Evolutionary conservation across 2,329 filamentous ascomycete genomes (phyloP), one percentile per base, ranked within the genome.

Genomic region (Diaporthe citrichinensis): DNA sequence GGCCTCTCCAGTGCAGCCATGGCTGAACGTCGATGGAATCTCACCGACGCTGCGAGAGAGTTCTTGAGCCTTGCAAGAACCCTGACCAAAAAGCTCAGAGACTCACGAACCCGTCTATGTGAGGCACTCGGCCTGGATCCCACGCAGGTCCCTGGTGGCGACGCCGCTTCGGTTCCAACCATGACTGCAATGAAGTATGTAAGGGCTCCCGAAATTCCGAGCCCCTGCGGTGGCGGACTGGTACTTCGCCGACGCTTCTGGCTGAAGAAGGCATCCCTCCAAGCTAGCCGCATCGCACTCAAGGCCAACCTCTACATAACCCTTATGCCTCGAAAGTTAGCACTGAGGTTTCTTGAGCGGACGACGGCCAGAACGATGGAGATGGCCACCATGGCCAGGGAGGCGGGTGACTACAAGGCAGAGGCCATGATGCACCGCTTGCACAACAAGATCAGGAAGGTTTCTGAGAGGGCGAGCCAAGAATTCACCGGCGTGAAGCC

Each of bases 391-490:
- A 8, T 17, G 25, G 71, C 71, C 46, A 46, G 12, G 46, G 28
- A 36, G 25, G 71, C 36, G 25, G 49, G 49, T 17, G 25, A 73
- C 17, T 17, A 34, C 46, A 57, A 25, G 20, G 61, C 36, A n/a
- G 71, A 46, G 36, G 34, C 34, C n/a, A 25, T 4, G 23, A 53
- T 67, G 46, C 36, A 49, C 23, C 3, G 58, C 58, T 25, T 73
- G 28, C 23, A 41, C 10, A 46, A 65, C 28, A 73, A 65, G 36
- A 44, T 73, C 36, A 73, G 46, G 31, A 53, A 65, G 28, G 14
- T 73, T n/a, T 44, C 25, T 9, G 23, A 73, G 46, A 73, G 71
- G 58, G 25, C 49, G 20, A 28, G 25, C 17, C 46, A 73, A 36
- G 46, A 57, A 3, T 44, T 25, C 14, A 20, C 51, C 12, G 28